Conservation (phyloP, 306 rosid genomes). For the Medicago truncatula region DNA sequence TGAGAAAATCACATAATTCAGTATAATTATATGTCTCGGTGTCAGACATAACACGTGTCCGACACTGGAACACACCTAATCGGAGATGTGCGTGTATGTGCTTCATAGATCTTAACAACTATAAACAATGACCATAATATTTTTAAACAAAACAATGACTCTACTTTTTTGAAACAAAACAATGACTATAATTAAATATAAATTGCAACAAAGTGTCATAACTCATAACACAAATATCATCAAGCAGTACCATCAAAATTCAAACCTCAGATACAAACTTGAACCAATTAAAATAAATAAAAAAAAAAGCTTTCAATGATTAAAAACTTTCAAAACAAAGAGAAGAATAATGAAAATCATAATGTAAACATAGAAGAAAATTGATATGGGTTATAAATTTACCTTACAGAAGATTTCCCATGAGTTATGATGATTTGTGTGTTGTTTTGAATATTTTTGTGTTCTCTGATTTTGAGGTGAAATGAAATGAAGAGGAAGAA, state of each 20-base stretch:
- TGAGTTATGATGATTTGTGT: not conserved
- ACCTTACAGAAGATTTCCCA: slow-evolving; percentile 22
- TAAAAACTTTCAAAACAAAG: not conserved
- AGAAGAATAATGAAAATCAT: not conserved
- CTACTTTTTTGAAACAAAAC: too few species aligned
- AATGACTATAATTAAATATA: too few species aligned
- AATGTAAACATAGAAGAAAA: not conserved
- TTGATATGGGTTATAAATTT: not conserved
- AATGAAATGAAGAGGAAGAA: not conserved
- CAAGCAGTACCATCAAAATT: not conserved
- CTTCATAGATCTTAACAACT: too few species aligned
- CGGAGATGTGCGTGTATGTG: too few species aligned
- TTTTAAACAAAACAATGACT: too few species aligned
- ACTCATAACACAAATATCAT: not conserved
- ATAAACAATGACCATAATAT: too few species aligned
- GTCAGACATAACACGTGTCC: too few species aligned
- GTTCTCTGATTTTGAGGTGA: not conserved
- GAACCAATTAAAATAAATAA: not conserved
- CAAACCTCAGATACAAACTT: not conserved
- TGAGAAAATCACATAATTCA: too few species aligned
- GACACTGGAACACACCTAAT: too few species aligned
- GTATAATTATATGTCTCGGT: too few species aligned
- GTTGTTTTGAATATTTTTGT: not conserved
- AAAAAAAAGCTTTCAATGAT: not conserved
- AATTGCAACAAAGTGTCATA: not conserved